Percentiles rank a stretch among this genome's conserved stretches.
Evolutionary conservation across 441 rosid genomes (phyloP).

Genomic region (Mallotus repandus): DNA sequence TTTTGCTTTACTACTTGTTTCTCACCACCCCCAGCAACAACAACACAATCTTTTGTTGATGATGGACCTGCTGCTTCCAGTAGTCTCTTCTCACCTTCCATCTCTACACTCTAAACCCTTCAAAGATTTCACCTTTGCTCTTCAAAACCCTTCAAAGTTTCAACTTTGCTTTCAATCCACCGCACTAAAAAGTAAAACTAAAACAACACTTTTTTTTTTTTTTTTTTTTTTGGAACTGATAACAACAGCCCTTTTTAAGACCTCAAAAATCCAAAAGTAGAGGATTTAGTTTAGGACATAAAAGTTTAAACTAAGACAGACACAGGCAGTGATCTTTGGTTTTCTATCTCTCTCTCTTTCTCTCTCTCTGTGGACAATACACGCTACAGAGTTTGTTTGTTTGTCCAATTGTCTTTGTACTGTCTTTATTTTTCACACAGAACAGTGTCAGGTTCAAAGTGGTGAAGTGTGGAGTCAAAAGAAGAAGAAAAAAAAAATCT

Average conservation of each 20-base stretch:
- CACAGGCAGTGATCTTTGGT: neutral
- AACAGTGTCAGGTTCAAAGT: conserved; percentile 7
- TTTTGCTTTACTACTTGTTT: conserved; percentile 21
- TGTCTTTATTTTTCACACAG: neutral
- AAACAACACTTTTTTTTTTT: too few relatives aligned
- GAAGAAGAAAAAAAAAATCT: neutral
- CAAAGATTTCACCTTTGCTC: neutral
- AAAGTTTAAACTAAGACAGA: neutral
- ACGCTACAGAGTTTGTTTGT: neutral
- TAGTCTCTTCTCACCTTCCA: conserved; percentile 38
- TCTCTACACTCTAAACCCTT: conserved; percentile 13
- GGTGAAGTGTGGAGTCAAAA: conserved; percentile 5
- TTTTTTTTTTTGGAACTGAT: too few relatives aligned
- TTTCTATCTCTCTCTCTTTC: neutral
- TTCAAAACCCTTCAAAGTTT: conserved; percentile 17
- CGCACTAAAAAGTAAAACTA: too few relatives aligned
- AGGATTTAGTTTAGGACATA: neutral
- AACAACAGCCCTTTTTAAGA: neutral
- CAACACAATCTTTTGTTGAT: conserved; percentile 15
- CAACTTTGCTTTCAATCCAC: neutral
- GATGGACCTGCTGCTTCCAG: conserved; percentile 51
- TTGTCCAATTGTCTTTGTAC: conserved; percentile 15
- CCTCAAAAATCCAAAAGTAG: conserved; percentile 5
- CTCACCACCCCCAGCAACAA: conserved; percentile 12
- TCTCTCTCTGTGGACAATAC: too few relatives aligned